Evolutionary conservation across 805 yeast species (phyloP), one percentile per base, ranked within the genome.

Genomic region (Priceomyces castillae): DNA sequence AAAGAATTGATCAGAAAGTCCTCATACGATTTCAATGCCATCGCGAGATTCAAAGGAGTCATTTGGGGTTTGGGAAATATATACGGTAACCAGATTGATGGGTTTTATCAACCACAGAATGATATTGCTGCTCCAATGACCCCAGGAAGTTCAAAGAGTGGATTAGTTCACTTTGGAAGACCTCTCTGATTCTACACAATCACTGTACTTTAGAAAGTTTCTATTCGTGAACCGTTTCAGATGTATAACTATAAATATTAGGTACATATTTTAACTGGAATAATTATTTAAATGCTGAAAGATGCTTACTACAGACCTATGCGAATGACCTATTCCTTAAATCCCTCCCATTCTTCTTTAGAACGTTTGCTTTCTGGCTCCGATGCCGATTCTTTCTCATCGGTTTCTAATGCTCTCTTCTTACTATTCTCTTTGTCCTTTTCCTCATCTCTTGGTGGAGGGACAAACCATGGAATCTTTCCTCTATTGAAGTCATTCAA

Each of bases 401-500:
- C 64, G 47, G 69, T 78, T 49, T 74, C 66, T 50, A 76, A 80
- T 12, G 73, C 76, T 51, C 82, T 67, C 65, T 73, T 74, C 56
- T 80, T 69, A 64, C 76, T 78, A 51, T 71, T 68, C 37, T 16
- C 36, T 33, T 33, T 6, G 11, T 35, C 38, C 25, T 20, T 22
- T 42, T 77, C 82, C 19, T 69, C 76, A 49, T 80, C 86, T 52
- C 82, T 78, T 34, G 98, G 97, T 22, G 99, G 99, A 20, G 94
- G 82, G 25, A 88, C 88, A 62, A 92, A 92, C 99, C 99, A 92
- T 18, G 99, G 99, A 43, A 92, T 92, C 59, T 89, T 88, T 48
- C 99, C 99, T 67, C 99, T 80, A 68, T 90, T 92, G 75, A 92
- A 92, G 64, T 92, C 99, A 55, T 89, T 89, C 63, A 92, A 77